Percentiles rank a stretch among this genome's conserved stretches.
Evolutionary conservation across 495 filamentous ascomycete species (phyloP).

Genomic region (Chaetomium tenue): DNA sequence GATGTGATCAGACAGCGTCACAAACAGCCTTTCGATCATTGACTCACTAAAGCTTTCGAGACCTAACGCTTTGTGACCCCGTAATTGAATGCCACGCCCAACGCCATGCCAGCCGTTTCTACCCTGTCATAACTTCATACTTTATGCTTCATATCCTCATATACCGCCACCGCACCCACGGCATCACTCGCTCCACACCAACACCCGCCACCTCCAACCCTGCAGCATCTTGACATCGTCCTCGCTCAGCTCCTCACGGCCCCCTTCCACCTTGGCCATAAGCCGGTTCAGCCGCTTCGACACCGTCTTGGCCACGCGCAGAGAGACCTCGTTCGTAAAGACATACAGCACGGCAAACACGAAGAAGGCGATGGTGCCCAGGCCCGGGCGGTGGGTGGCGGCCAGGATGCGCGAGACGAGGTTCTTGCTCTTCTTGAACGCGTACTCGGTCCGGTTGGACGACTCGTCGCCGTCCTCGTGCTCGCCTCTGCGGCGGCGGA

Average conservation of each 20-base stretch:
- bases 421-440: constrained; percentile 44
- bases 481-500: constrained; percentile 33
- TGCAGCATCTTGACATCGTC: constrained; percentile 43
- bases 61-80: not conserved
- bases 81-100: not conserved
- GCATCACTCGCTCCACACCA: constrained; percentile 39
- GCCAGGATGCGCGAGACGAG: constrained; percentile 44
- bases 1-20: not conserved
- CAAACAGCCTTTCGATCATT: not conserved
- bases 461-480: constrained; percentile 27
- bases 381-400: constrained; percentile 37
- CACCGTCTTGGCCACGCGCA: constrained; percentile 44
- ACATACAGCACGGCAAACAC: constrained; percentile 49
- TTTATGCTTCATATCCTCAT: not conserved
- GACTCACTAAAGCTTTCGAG: not conserved
- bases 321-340: constrained; percentile 48
- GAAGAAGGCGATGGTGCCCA: constrained; percentile 47
- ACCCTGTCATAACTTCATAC: too few species aligned
- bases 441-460: constrained; percentile 48
- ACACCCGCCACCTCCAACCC: constrained; percentile 49
- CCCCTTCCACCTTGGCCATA: constrained; percentile 42
- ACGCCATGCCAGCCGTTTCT: not conserved
- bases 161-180: not conserved
- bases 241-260: constrained; percentile 40
- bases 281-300: constrained; percentile 43